Percentiles rank a stretch among this genome's conserved stretches.
Evolutionary conservation across 2,329 filamentous ascomycete species (phyloP).

Genomic region (Aspergillus sclerotialis): DNA sequence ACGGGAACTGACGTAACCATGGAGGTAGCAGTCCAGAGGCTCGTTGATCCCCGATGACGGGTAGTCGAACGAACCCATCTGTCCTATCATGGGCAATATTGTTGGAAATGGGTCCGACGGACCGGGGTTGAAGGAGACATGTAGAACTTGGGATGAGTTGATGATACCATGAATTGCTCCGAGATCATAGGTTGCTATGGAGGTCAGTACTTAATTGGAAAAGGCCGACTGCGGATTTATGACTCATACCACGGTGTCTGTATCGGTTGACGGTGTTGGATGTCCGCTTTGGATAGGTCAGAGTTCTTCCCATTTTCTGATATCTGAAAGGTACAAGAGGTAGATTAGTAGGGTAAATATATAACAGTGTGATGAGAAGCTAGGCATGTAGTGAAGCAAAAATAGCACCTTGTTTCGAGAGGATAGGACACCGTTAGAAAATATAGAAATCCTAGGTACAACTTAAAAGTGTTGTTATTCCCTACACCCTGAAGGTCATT

Average conservation of each 20-base stretch:
- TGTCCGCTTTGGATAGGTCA: conserved; percentile 55
- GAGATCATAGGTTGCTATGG: conserved; percentile 61
- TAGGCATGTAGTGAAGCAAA: too few relatives aligned
- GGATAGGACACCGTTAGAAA: too few relatives aligned
- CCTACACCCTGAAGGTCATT: too few relatives aligned
- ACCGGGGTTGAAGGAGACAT: conserved; percentile 67
- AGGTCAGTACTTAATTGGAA: conserved; percentile 6
- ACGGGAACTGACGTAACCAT: conserved; percentile 75
- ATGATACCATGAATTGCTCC: conserved; percentile 68
- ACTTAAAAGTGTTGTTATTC: too few relatives aligned
- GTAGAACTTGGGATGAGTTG: conserved; percentile 65
- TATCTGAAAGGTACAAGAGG: too few relatives aligned
- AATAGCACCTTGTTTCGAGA: too few relatives aligned
- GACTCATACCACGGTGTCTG: conserved; percentile 56
- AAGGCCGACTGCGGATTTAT: not conserved
- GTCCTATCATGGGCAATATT: conserved; percentile 78
- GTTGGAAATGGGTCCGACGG: conserved; percentile 63
- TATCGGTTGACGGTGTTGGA: conserved; percentile 63
- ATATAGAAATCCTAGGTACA: too few relatives aligned
- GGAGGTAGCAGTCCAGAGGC: conserved; percentile 69
- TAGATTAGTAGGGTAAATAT: too few relatives aligned
- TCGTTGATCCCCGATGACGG: conserved; percentile 57
- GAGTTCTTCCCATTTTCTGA: conserved; percentile 33
- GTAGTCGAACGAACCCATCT: conserved; percentile 64
- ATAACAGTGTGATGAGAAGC: too few relatives aligned